Base-by-base conservation (phyloP, 2,329 filamentous ascomycete genomes). In the Botryosphaeria dothidea region DNA sequence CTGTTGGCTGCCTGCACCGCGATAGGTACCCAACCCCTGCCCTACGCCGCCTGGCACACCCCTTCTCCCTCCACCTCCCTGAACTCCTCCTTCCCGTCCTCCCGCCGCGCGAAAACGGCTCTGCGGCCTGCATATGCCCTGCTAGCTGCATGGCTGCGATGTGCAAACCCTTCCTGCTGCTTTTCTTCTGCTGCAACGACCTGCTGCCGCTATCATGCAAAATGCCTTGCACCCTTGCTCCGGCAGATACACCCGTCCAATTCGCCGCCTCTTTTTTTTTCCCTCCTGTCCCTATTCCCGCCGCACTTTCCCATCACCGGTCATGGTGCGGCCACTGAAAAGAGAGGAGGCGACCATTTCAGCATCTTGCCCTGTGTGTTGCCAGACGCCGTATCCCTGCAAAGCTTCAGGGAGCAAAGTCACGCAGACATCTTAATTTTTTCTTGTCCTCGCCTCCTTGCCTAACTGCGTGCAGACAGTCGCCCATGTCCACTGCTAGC, bases 121-220 rank as follows among this genome's bases (percentile, higher is more conserved):
- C 49, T 52, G 49, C 49, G 49, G 49, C 49, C 49, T 52, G 49
- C 49, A 52, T 52, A 51, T 51, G 46, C 46, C 25, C n/a, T n/a
- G n/a, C n/a, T n/a, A n/a, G n/a, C n/a, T 51, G 46, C 25, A 13
- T 48, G 15, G 49, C 4, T 52, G 49, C 49, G 49, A 27, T 52
- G 49, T 52, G 49, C 49, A 25, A 7, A 41, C 9, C 38, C 9
- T 41, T 13, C 17, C 31, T 3, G 31, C 29, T 15, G 4, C n/a
- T 9, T 6, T 34, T 8, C 29, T 52, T 31, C 25, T 29, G 46
- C 46, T 17, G 23, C 46, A 31, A 41, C 4, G 8, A 15, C 11
- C 38, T 15, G 17, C 38, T 41, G 38, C 38, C 38, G 17, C 38
- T n/a, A 41, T 41, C 48, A 29, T 52, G 27, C 49, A 52, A 19